Evolutionary conservation across 2,329 filamentous ascomycete species (phyloP), one percentile per base, ranked within the genome.

Genomic region (Sporothrix phasma): DNA sequence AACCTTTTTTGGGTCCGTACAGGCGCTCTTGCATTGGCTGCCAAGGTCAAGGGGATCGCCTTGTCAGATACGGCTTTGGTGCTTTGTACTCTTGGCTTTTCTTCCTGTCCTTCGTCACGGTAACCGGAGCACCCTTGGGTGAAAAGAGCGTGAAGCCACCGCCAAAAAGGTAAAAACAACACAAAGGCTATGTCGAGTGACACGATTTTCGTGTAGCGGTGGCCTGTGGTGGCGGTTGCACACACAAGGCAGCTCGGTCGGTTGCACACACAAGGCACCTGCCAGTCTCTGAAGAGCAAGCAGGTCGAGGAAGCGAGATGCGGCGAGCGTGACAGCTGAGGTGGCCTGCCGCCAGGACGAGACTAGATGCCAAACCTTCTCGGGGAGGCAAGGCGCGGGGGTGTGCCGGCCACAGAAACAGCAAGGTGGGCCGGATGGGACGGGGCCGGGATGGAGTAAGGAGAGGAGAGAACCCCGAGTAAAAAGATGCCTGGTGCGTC

Each of bases 261-360:
- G 61, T 64, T 10, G 61, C 37, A 67, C 66, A 65, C 61, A 65
- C 64, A 59, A 60, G 63, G 61, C 61, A 63, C 64, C 46, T 61
- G 59, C 51, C 53, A 56, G 51, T 62, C 26, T 54, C 61, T 51
- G 41, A 60, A 29, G 41, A 62, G 56, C 60, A 61, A 64, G 61
- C 61, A 66, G 61, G 46, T 47, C 37, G 39, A 62, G 19, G 62
- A 64, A 62, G 58, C 63, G 63, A 66, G 63, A 62, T 60, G 56
- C 56, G 17, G 65, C 56, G 62, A 59, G 61, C 17, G 43, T 66
- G 64, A 63, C 64, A 66, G 64, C 61, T 66, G 61, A 58, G 22
- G 39, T 43, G 49, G 54, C 19, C 49, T 7, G 61, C 19, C 26
- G 19, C 34, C 47, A 58, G 34, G 49, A 26, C 10, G 22, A 34